A percentile compares a stretch with the other conserved stretches of the same genome.
Conservation (phyloP, 371 early-diverging fungal genomes). For the Globomyces sp. region DNA sequence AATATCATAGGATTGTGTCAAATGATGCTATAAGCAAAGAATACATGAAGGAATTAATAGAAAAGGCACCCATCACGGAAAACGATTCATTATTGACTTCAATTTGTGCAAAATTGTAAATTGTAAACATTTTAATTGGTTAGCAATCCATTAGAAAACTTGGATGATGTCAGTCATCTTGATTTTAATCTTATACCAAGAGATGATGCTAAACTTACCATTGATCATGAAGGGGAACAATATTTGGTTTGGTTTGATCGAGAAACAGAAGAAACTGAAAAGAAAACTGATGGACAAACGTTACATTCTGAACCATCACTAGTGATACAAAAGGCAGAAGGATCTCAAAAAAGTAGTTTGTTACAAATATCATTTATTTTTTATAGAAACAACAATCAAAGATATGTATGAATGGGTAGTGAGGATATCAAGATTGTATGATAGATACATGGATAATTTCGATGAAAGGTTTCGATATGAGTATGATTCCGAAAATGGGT, state of each 20-base stretch:
- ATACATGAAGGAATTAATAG: conserved; percentile 24
- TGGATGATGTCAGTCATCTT: conserved; percentile 20
- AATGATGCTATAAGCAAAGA: conserved; percentile 28
- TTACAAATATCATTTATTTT: not conserved
- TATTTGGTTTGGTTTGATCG: conserved; percentile 32
- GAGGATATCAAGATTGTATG: conserved; percentile 18
- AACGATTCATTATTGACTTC: conserved; percentile 12
- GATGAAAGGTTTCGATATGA: conserved; percentile 15
- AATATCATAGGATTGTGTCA: conserved; percentile 37
- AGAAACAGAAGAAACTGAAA: conserved; percentile 17
- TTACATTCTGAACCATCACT: conserved; percentile 35
- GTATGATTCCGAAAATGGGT: conserved; percentile 16
- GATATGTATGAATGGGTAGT: conserved; percentile 14
- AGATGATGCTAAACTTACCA: conserved; percentile 27
- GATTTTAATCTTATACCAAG: conserved; percentile 44
- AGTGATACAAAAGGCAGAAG: conserved; percentile 22
- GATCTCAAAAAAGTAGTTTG: not conserved
- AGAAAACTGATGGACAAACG: conserved; percentile 21
- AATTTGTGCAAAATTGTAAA: conserved; percentile 4
- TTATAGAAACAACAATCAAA: not conserved
- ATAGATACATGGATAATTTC: conserved; percentile 8
- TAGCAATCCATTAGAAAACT: conserved; percentile 1
- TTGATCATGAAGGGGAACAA: conserved; percentile 32
- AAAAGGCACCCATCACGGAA: conserved; percentile 15
- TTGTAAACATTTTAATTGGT: not conserved